These are phyloP conservation scores for Trichosporon coremiiforme DNA, from an alignment of 1,284 basidiomycete species.

Conservation along the genomic window DNA sequence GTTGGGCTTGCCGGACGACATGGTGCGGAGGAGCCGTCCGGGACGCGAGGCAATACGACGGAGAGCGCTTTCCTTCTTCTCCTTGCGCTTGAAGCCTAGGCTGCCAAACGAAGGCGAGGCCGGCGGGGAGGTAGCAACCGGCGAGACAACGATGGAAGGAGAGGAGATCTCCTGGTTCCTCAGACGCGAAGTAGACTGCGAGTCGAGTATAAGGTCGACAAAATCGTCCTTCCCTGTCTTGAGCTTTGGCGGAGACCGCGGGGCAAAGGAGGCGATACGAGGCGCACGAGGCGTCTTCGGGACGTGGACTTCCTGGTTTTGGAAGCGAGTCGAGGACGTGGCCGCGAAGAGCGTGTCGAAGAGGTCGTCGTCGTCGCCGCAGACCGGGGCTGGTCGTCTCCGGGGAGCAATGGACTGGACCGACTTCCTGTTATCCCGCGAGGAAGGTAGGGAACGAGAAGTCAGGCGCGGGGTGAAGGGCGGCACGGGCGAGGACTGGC, in stretches of 20 bases:
- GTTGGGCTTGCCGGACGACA: constrained; percentile 16
- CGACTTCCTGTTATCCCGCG: constrained; percentile 4
- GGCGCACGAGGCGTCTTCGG: neutral
- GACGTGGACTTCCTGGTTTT: constrained; percentile 3
- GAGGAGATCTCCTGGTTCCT: constrained; percentile 27
- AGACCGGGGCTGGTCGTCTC: constrained; percentile 4
- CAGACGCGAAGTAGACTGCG: constrained; percentile 19
- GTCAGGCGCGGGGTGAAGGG: constrained; percentile 12
- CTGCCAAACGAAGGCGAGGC: neutral
- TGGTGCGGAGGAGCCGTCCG: neutral
- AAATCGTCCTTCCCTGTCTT: constrained; percentile 3
- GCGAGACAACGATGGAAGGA: constrained; percentile 1
- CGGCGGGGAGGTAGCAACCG: neutral
- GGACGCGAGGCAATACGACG: constrained; percentile 14
- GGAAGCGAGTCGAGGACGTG: constrained; percentile 3
- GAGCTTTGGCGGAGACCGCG: neutral
- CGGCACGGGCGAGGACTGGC: neutral
- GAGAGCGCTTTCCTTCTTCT: constrained; percentile 11
- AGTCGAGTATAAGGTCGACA: constrained; percentile 15
- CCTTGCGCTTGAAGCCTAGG: constrained; percentile 8
- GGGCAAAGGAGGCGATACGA: neutral
- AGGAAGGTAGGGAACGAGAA: constrained; percentile 6
- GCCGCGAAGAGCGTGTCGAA: constrained; percentile 22
- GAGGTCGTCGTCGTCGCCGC: constrained; percentile 23
- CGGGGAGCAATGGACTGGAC: constrained; percentile 11